Evolutionary conservation across 768 basidiomycete genomes (phyloP).

Genomic region (Leccinum rimulosum): DNA sequence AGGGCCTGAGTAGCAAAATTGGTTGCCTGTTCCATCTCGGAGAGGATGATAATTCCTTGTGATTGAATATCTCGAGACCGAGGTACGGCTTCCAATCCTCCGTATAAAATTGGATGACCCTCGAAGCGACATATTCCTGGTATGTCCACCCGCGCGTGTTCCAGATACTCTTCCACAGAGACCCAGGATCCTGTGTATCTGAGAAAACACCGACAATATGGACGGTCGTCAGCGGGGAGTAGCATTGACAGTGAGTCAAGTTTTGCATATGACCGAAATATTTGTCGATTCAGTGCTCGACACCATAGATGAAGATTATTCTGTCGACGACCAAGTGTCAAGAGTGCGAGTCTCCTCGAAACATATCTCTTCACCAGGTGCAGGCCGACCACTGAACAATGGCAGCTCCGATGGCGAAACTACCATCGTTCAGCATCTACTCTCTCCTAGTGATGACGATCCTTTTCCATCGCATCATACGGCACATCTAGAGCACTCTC

Average conservation of each 20-base stretch:
- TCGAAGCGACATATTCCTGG: no score
- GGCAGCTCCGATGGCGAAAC: constrained; percentile 16
- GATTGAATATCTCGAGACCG: no score
- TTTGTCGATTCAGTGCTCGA: constrained; percentile 37
- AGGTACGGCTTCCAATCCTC: no score
- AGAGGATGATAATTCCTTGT: no score
- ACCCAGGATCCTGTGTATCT: no score
- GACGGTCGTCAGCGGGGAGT: background rate
- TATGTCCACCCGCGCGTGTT: no score
- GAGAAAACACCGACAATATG: no score
- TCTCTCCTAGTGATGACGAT: constrained; percentile 21
- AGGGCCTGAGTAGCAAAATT: no score
- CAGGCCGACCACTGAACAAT: constrained; percentile 9
- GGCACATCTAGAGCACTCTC: constrained; percentile 33
- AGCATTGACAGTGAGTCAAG: constrained; percentile 18
- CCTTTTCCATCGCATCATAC: constrained; percentile 29
- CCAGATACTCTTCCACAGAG: no score
- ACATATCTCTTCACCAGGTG: constrained; percentile 5
- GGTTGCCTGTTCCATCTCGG: no score
- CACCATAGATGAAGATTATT: constrained; percentile 31
- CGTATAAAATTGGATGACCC: no score
- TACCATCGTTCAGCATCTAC: constrained; percentile 11
- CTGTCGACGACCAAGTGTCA: constrained; percentile 5
- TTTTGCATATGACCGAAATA: constrained; percentile 23
- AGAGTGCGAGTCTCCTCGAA: constrained; percentile 13